Conservation (phyloP, 257 asterid genomes). For the Solanum appendiculatum region DNA sequence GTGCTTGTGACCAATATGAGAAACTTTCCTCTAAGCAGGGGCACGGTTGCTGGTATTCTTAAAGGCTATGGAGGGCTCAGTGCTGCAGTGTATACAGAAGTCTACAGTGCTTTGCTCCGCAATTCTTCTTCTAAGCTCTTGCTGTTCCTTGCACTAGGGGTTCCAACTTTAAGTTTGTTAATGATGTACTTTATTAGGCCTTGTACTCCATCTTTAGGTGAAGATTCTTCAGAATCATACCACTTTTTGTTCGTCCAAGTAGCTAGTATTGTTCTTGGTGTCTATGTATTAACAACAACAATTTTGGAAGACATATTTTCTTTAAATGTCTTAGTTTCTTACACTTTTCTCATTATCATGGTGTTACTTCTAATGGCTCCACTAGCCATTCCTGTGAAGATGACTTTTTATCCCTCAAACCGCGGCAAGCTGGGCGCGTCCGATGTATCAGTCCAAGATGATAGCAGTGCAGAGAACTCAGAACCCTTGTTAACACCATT, state of each 20-base stretch:
- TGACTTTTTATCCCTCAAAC: slow-evolving; percentile 48
- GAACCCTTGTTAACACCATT: slow-evolving; percentile 36
- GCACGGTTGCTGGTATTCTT: slow-evolving; percentile 63
- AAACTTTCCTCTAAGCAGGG: slow-evolving; percentile 66
- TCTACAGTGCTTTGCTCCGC: slow-evolving; percentile 40
- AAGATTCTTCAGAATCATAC: slow-evolving; percentile 37
- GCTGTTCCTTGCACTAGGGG: slow-evolving; percentile 42
- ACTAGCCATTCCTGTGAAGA: slow-evolving; percentile 54
- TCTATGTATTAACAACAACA: slow-evolving; percentile 47
- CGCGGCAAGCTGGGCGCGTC: slow-evolving; percentile 6
- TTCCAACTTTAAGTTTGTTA: slow-evolving; percentile 38
- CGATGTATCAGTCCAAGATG: background rate
- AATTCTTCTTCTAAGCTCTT: slow-evolving; percentile 45
- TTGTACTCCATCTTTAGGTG: slow-evolving; percentile 53
- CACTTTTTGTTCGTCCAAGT: slow-evolving; percentile 54
- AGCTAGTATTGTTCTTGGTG: slow-evolving; percentile 49
- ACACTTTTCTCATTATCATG: slow-evolving; percentile 32
- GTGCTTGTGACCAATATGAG: slow-evolving; percentile 74
- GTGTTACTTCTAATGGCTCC: slow-evolving; percentile 60
- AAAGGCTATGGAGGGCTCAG: slow-evolving; percentile 68
- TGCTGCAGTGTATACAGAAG: slow-evolving; percentile 58
- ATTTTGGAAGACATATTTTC: slow-evolving; percentile 25
- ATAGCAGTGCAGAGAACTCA: slow-evolving; percentile 5
- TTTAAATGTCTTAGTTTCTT: slow-evolving; percentile 21
- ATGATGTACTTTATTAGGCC: slow-evolving; percentile 60